Evolutionary conservation across 2,329 filamentous ascomycete genomes (phyloP), one percentile per base, ranked within the genome.

Genomic region (Xylaria hypoxylon): DNA sequence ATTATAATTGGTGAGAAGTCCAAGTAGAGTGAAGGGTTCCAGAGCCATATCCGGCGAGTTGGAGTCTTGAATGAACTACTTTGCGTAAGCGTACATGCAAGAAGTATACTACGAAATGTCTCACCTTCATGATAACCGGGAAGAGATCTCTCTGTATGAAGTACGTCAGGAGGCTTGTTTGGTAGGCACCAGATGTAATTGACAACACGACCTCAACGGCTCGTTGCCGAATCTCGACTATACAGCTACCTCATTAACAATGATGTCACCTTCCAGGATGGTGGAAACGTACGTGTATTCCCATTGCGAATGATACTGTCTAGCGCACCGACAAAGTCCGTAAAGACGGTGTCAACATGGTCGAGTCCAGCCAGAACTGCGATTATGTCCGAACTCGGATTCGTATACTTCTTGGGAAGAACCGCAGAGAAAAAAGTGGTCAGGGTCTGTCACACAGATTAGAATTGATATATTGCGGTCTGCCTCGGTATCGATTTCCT

Each of bases 121-220:
- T 62, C 78, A 96, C 93, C 88, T 96, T 97, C 89, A 97, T 97
- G 60, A 98, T 86, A 8, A 94, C 90, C 22, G 95, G 95, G 75
- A 99, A 99, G 40, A 98, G 85, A 77, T 99, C 96, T 71, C 93
- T 86, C 76, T 98, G 94, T 45, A 96, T 96, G 76, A 99, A 93
- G 79, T 98, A 99, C 1, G 94, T 96, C 61, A 97, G 86, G 24
- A 99, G 85, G 53, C 93, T 96, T 3, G 96, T 98, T 80, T 97
- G 94, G 78, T 97, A 98, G 63, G 94, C 94, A n/a, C 95, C 94
- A 10, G 94, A 93, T 6, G 93, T 92, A 62, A 97, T 89, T 15
- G 94, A 91, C 65, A 97, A 85, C 7, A 94, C 89, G 48, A 93
- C 90, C 72, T 92, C 86, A 33, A 97, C 87, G 7, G 94, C 95